Conservation (phyloP, 1,284 basidiomycete species). For the Boletus sp. region DNA sequence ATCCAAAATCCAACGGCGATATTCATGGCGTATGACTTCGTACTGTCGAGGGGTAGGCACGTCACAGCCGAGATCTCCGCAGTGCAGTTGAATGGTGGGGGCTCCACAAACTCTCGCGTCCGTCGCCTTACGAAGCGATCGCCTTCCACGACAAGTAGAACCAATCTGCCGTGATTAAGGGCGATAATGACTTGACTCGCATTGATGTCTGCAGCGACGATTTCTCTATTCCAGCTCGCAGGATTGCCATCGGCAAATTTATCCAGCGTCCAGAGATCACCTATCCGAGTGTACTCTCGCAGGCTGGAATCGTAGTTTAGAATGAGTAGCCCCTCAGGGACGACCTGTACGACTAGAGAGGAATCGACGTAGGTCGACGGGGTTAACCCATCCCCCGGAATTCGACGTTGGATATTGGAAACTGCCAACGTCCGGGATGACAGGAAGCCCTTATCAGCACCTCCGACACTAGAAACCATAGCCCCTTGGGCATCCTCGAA, state of each 20-base stretch:
- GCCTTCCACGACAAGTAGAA: constrained; percentile 49
- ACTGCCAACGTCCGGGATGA: constrained; percentile 64
- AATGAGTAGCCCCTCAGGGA: constrained; percentile 52
- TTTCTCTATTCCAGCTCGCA: constrained; percentile 36
- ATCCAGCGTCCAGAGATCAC: constrained; percentile 35
- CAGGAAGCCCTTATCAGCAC: constrained; percentile 43
- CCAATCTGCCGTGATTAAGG: constrained; percentile 55
- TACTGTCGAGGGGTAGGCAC: constrained; percentile 52
- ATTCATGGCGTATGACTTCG: constrained; percentile 45
- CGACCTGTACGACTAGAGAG: constrained; percentile 69
- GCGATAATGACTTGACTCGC: constrained; percentile 67
- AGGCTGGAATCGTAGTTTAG: constrained; percentile 49
- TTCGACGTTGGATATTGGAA: constrained; percentile 50
- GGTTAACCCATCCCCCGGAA: constrained; percentile 25
- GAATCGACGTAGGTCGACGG: constrained; percentile 50
- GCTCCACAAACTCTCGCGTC: constrained; percentile 22
- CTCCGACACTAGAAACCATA: constrained; percentile 37
- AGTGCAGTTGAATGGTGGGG: constrained; percentile 14
- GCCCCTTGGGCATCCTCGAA: constrained; percentile 40
- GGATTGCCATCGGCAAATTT: constrained; percentile 23
- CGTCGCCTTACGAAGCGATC: constrained; percentile 39
- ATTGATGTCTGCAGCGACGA: constrained; percentile 70
- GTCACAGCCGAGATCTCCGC: constrained; percentile 66
- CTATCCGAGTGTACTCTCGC: constrained; percentile 35
- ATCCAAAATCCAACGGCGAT: constrained; percentile 79